Conservation (phyloP, 192 early-diverging fungal genomes). For the Coemansia sp. region DNA sequence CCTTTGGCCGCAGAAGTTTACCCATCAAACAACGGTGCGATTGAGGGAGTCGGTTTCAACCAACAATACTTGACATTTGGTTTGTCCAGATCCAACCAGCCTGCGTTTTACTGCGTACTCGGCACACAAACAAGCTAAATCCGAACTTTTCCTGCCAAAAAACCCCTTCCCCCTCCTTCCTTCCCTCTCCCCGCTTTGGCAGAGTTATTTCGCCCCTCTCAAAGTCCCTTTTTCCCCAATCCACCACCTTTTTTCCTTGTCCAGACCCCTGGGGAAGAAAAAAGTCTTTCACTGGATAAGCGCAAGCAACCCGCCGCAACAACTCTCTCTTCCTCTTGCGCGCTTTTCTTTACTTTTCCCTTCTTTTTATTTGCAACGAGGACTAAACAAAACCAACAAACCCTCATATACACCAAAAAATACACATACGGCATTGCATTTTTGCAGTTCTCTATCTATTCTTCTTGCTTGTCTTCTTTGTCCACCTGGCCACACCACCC, state of each 20-base stretch:
- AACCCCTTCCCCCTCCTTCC: not conserved
- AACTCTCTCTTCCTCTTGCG: not conserved
- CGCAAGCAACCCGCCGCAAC: not conserved
- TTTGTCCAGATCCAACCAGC: not conserved
- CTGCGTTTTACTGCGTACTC: not conserved
- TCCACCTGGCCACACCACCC: not conserved
- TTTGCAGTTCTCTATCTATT: constrained; percentile 7
- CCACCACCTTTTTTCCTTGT: not conserved
- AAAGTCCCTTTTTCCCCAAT: not conserved
- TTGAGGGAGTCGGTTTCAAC: not conserved
- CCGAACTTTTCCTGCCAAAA: not conserved
- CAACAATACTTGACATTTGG: not conserved
- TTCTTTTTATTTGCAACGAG: constrained; percentile 9
- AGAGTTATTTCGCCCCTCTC: too few relatives aligned
- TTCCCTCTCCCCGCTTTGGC: not conserved
- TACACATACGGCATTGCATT: constrained; percentile 10
- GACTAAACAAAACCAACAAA: constrained; percentile 2
- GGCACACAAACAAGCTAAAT: not conserved
- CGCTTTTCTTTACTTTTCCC: constrained; percentile 15
- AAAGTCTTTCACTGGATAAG: not conserved
- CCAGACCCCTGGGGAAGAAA: constrained; percentile 2
- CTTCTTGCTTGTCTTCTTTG: constrained; percentile 19
- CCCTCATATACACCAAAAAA: not conserved
- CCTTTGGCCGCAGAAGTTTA: too few relatives aligned
- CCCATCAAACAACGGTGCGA: too few relatives aligned